A percentile compares a stretch with the other conserved stretches of the same genome.
phyloP scores from a whole-genome alignment of 164 flowering plant genomes.

The Kalanchoe fedtschenkoi region DNA sequence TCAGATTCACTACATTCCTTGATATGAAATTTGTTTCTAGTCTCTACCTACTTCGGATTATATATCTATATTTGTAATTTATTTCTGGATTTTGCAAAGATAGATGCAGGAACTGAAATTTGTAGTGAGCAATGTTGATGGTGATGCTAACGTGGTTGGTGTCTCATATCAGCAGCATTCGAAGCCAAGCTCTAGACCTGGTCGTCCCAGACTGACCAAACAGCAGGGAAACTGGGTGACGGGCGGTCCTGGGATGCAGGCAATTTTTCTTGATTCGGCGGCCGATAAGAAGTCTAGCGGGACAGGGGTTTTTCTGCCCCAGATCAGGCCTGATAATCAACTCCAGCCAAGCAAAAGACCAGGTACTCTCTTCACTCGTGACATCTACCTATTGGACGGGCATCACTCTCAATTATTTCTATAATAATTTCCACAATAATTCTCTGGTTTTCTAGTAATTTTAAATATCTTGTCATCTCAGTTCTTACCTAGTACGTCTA shows the following conservation, averaged over 20 bases:
- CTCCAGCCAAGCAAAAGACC: constrained; percentile 40
- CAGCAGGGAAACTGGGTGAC: constrained; percentile 18
- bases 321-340: constrained; percentile 21
- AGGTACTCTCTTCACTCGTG: constrained; percentile 21
- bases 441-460: not conserved
- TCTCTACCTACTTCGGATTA: not conserved
- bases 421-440: not conserved
- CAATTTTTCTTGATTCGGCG: constrained; percentile 49
- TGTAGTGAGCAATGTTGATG: too few relatives aligned
- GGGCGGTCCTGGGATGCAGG: constrained; percentile 78
- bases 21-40: too few relatives aligned
- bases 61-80: not conserved
- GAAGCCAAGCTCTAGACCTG: constrained; percentile 12
- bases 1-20: too few relatives aligned
- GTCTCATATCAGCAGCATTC: constrained; percentile 7
- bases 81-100: not conserved
- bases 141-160: too few relatives aligned
- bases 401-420: not conserved
- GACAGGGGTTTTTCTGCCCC: constrained; percentile 84
- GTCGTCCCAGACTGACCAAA: constrained; percentile 12
- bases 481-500: not conserved
- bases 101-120: too few relatives aligned
- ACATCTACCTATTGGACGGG: not conserved
- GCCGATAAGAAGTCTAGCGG: constrained; percentile 34
- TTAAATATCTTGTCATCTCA: not conserved